A percentile compares a stretch with the other conserved stretches of the same genome.
Conservation (phyloP, 305 asterid genomes). For the Lippia alba region DNA sequence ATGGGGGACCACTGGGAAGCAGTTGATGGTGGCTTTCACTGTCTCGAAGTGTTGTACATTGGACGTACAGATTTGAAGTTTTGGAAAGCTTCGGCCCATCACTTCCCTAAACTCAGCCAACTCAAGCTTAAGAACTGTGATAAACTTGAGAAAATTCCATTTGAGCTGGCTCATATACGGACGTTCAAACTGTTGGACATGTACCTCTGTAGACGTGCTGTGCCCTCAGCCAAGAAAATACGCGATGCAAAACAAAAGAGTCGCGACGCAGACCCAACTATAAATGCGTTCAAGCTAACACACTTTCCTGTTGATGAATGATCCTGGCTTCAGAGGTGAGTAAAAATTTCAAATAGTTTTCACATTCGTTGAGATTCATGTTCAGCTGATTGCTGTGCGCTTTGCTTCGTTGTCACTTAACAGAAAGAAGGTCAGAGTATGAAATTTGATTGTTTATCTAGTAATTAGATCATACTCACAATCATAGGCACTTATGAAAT, state of each 20-base stretch:
- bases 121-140: constrained; percentile 44
- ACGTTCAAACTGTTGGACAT: constrained; percentile 33
- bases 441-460: too few relatives aligned
- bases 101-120: constrained; percentile 41
- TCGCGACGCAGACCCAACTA: neutral
- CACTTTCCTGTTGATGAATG: constrained; percentile 31
- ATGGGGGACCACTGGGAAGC: constrained; percentile 36
- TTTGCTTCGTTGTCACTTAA: too few relatives aligned
- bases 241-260: neutral
- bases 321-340: neutral
- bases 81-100: constrained; percentile 44
- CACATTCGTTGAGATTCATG: too few relatives aligned
- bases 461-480: too few relatives aligned
- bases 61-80: constrained; percentile 37
- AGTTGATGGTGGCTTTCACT: constrained; percentile 37
- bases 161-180: constrained; percentile 37
- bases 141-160: constrained; percentile 36
- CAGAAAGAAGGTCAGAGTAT: too few relatives aligned
- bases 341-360: too few relatives aligned
- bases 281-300: constrained; percentile 35
- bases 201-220: constrained; percentile 5
- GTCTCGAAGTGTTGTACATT: constrained; percentile 39
- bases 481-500: too few relatives aligned
- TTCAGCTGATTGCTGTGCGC: too few relatives aligned
- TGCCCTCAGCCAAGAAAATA: constrained; percentile 31